Evolutionary conservation across 2,329 filamentous ascomycete genomes (phyloP), one percentile per base, ranked within the genome.

Genomic region (Pseudogymnoascus sp.): DNA sequence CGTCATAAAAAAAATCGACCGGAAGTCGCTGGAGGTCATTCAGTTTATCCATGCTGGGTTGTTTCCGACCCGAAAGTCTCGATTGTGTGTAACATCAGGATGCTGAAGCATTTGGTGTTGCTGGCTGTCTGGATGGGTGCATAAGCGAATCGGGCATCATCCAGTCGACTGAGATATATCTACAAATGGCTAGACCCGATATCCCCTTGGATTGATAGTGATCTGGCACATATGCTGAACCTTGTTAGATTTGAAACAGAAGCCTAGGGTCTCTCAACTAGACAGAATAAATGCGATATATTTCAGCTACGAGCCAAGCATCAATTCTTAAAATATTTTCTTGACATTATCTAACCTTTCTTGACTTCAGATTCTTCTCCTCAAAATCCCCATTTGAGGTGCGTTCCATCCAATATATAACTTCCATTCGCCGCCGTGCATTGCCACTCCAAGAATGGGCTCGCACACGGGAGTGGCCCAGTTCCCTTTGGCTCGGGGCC

Each of bases 391-490:
- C 47, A 56, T 5, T 56, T 56, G 10, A 56, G 3, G n/a, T 56
- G 47, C 11, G 47, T 56, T 31, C 47, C 47, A 3, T 56, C 7
- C 25, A 56, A 56, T 31, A 56, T 56, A n/a, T 56, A 56, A 18
- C 47, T 56, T 33, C 47, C 47, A 33, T 56, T 56, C 28, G 25
- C 8, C 7, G 47, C 25, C n/a, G 47, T 56, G 47, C 47, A 56
- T 56, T 56, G 47, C 47, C 47, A 56, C 8, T 56, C 47, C 47
- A 56, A 56, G n/a, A 56, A 56, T 4, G 47, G 47, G n/a, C 47
- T 56, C n/a, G 47, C 47, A 18, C 47, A 56, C 18, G 47, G 47
- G 7, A 56, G n/a, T 4, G 47, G 47, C 16, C 47, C 47, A 18
- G 47, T 56, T 18, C 28, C 25, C 28, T 56, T 56, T 18, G 61